A percentile compares a stretch with the other conserved stretches of the same genome.
Conservation (phyloP, 2,329 filamentous ascomycete genomes). For the Fusarium ambrosium region DNA sequence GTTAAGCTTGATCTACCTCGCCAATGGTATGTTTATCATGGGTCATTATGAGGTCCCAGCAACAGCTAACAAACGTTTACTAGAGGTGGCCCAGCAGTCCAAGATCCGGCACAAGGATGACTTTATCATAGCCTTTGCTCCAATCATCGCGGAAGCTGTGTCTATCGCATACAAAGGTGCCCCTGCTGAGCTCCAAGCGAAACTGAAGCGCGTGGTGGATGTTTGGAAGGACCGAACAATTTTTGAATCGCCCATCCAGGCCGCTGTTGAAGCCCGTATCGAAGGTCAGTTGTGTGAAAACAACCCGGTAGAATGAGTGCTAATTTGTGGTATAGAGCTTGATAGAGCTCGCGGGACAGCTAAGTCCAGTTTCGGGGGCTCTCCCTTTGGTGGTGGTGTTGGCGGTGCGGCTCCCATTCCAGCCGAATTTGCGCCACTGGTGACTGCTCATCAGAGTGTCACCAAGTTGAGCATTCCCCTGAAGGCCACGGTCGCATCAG, state of each 20-base stretch:
- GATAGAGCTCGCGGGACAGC: conserved; percentile 70
- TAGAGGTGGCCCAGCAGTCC: conserved; percentile 96
- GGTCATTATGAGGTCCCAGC: neutral
- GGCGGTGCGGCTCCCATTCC: conserved; percentile 75
- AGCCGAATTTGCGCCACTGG: conserved; percentile 81
- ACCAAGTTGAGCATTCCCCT: conserved; percentile 79
- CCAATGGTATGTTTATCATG: conserved; percentile 77
- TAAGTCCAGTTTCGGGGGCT: conserved; percentile 68
- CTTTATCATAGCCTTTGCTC: conserved; percentile 91
- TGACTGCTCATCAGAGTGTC: conserved; percentile 79
- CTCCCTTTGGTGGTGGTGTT: conserved; percentile 62
- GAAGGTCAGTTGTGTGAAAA: conserved; percentile 68
- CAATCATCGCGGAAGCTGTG: conserved; percentile 91
- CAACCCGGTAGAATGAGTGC: neutral
- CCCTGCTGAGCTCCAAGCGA: conserved; percentile 86
- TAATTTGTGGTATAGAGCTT: conserved; percentile 63
- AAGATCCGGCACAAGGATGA: conserved; percentile 93
- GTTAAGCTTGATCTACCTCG: conserved; percentile 92
- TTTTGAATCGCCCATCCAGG: conserved; percentile 85
- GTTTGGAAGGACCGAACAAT: conserved; percentile 92
- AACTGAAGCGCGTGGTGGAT: conserved; percentile 89
- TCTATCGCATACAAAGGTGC: conserved; percentile 92
- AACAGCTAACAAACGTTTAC: conserved; percentile 15
- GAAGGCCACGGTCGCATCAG: conserved; percentile 75
- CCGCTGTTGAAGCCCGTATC: conserved; percentile 82